phyloP scores from a whole-genome alignment of 441 rosid species.

The Gossypium davidsonii region DNA sequence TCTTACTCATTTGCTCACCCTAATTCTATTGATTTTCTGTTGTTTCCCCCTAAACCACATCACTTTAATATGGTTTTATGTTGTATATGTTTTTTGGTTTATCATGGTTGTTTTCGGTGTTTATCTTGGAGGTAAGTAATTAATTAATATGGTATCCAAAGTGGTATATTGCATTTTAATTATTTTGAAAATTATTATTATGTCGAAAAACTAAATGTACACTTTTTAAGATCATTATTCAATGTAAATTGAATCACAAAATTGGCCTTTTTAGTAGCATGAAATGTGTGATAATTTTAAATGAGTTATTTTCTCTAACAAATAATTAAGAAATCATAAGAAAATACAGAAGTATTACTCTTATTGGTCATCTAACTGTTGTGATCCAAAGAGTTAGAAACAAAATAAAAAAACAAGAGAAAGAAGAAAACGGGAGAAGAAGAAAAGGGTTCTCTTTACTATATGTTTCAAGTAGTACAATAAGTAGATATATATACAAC shows the following conservation, averaged over 20 bases:
- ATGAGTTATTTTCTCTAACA: neutral
- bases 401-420: neutral
- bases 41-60: too few relatives aligned
- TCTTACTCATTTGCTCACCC: too few relatives aligned
- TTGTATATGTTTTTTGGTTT: neutral
- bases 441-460: too few relatives aligned
- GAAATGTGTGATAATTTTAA: neutral
- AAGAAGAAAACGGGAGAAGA: too few relatives aligned
- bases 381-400: neutral
- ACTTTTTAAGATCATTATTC: neutral
- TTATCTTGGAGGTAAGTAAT: neutral
- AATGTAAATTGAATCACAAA: neutral
- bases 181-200: neutral
- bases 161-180: neutral
- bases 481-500: too few relatives aligned
- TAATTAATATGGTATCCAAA: neutral
- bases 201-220: neutral
- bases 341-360: neutral
- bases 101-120: neutral
- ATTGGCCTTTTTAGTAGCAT: neutral
- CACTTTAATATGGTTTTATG: neutral
- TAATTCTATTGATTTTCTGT: too few relatives aligned
- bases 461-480: too few relatives aligned
- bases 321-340: neutral
- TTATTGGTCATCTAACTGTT: neutral